Evolutionary conservation across 441 rosid genomes (phyloP).

Genomic region (Pelargonium australe): DNA sequence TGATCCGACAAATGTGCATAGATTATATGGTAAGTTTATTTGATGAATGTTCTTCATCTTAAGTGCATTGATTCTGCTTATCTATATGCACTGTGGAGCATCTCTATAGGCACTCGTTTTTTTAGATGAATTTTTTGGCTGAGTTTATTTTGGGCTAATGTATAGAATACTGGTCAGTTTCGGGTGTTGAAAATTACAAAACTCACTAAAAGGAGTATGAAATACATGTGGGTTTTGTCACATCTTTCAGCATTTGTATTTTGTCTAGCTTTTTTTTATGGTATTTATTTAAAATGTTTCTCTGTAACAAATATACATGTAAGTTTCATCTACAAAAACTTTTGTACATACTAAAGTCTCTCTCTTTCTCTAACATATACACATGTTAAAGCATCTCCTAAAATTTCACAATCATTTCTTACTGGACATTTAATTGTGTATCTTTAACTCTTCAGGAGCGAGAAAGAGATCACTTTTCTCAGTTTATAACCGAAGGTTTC

Average conservation of each 20-base stretch:
- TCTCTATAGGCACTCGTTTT: not conserved
- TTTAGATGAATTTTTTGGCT: not conserved
- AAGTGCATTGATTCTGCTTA: not conserved
- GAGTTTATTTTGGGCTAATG: too few relatives aligned
- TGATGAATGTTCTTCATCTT: not conserved
- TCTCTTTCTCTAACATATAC: not conserved
- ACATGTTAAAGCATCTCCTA: not conserved
- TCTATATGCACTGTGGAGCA: not conserved
- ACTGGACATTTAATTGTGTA: not conserved
- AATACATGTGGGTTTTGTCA: not conserved
- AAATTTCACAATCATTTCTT: not conserved
- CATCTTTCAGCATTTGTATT: too few relatives aligned
- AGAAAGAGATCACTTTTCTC: constrained; percentile 96
- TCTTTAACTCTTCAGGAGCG: constrained; percentile 46
- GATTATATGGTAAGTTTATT: constrained; percentile 74
- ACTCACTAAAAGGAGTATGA: not conserved
- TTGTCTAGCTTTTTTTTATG: not conserved
- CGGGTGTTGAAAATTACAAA: too few relatives aligned
- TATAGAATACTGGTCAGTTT: too few relatives aligned
- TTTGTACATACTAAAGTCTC: too few relatives aligned
- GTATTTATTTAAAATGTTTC: not conserved
- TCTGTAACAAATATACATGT: not conserved
- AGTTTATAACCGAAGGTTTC: constrained; percentile 90
- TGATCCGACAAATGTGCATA: constrained; percentile 83
- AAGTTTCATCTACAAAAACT: not conserved